phyloP scores from a whole-genome alignment of 2,329 filamentous ascomycete genomes.

The Monosporascus sp. region DNA sequence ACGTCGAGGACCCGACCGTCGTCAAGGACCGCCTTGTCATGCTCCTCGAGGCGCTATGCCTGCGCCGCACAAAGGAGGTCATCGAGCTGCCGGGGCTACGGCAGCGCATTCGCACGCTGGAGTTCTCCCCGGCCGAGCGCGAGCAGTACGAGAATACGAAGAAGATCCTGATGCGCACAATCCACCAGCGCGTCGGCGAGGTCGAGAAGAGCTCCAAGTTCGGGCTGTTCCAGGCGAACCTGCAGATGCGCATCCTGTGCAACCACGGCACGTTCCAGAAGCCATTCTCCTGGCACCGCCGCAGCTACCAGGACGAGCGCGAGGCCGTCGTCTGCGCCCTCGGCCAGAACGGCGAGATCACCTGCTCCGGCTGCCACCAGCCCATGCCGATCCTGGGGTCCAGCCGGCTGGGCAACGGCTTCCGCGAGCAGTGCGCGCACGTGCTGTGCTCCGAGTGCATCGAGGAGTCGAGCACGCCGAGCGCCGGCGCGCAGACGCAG shows the following conservation, averaged over 20 bases:
- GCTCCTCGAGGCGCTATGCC: slow-evolving; percentile 33
- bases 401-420: not conserved
- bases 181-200: slow-evolving; percentile 32
- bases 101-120: slow-evolving; percentile 19
- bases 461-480: slow-evolving; percentile 7
- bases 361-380: slow-evolving; percentile 28
- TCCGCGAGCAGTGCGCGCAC: slow-evolving; percentile 19
- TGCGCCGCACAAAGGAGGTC: slow-evolving; percentile 37
- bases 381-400: slow-evolving; percentile 25
- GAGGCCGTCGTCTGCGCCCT: slow-evolving; percentile 17
- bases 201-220: slow-evolving; percentile 32
- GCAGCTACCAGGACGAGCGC: slow-evolving; percentile 29
- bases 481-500: not conserved
- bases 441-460: slow-evolving; percentile 27
- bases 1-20: slow-evolving; percentile 3
- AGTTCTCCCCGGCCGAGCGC: slow-evolving; percentile 26
- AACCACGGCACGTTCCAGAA: slow-evolving; percentile 46
- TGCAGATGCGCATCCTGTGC: slow-evolving; percentile 43
- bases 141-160: slow-evolving; percentile 30
- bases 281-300: slow-evolving; percentile 35
- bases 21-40: slow-evolving; percentile 26
- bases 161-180: slow-evolving; percentile 31
- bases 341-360: slow-evolving; percentile 16
- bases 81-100: slow-evolving; percentile 30
- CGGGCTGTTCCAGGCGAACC: slow-evolving; percentile 39